Percentiles rank a stretch among this genome's conserved stretches.
Conservation (phyloP, 441 rosid genomes). For the Erodium texanum region DNA sequence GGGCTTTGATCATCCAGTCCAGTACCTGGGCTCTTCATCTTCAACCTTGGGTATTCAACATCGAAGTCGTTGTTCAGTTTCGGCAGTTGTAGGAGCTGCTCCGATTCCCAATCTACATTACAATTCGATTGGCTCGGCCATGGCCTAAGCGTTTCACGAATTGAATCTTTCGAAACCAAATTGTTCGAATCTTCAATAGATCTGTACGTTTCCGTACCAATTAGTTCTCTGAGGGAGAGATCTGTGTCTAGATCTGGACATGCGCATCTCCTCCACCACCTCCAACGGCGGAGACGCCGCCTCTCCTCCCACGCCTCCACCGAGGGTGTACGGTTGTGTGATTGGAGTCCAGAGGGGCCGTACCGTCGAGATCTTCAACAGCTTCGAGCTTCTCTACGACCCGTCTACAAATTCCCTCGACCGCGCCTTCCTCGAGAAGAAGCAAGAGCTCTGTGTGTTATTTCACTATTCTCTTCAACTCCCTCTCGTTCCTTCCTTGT, state of each 20-base stretch:
- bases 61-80: not conserved
- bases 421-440: slow-evolving; percentile 82
- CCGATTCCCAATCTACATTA: not conserved
- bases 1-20: not conserved
- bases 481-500: not conserved
- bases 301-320: slow-evolving; percentile 23
- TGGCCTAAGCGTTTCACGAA: not conserved
- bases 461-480: not conserved
- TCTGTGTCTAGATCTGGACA: not conserved
- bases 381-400: slow-evolving; percentile 90
- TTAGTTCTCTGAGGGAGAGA: not conserved
- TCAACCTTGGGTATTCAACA: not conserved
- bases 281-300: slow-evolving; percentile 27
- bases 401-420: slow-evolving; percentile 57
- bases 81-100: not conserved
- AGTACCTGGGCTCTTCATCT: not conserved
- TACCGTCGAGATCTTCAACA: slow-evolving; percentile 92
- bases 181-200: not conserved
- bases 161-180: not conserved
- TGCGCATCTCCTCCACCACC: not conserved
- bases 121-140: not conserved
- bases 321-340: slow-evolving; percentile 85
- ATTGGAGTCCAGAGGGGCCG: slow-evolving; percentile 90
- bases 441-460: slow-evolving; percentile 86
- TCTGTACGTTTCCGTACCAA: too few species aligned